Evolutionary conservation across 805 yeast genomes (phyloP), one percentile per base, ranked within the genome.

Genomic region (Saturnispora halmiae): DNA sequence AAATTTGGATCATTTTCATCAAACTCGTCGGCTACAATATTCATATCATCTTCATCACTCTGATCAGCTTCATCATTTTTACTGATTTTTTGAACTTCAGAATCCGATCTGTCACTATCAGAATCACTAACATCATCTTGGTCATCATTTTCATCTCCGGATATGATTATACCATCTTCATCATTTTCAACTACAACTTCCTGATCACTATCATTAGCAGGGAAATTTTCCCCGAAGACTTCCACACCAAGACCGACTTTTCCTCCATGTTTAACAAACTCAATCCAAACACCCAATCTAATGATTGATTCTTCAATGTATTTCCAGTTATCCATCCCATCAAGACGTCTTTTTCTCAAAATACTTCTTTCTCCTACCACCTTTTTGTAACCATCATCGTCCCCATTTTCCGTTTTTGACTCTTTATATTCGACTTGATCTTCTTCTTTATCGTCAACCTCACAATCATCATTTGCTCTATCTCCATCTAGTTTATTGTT

Each of bases 371-470:
- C 35, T 2, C 5, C 32, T 20, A 19, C 16, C 3, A 27, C 32
- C 10, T 27, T 18, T 25, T 29, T 24, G 9, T 11, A n/a, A 4
- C 29, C 34, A 6, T 19, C 24, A 14, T 22, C 30, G 11, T 16
- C 31, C 20, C 20, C 20, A 13, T 25, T 13, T 6, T 7, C n/a
- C n/a, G n/a, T n/a, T n/a, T n/a, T n/a, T n/a, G n/a, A n/a, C n/a
- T n/a, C 15, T 11, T n/a, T 15, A 3, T 6, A 14, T 16, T 34
- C 38, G 3, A 14, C 30, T n/a, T 24, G 31, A n/a, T 25, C 38
- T 14, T 25, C 38, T 15, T 6, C 73, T 11, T 66, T 68, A 51
- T 72, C 77, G 52, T 39, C 44, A 14, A 28, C 36, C 3, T 33
- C 34, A 24, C 19, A 15, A 6, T n/a, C 18, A 24, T 26, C 24